Evolutionary conservation across 2,329 filamentous ascomycete genomes (phyloP), one percentile per base, ranked within the genome.

Genomic region (Xylaria sp.): DNA sequence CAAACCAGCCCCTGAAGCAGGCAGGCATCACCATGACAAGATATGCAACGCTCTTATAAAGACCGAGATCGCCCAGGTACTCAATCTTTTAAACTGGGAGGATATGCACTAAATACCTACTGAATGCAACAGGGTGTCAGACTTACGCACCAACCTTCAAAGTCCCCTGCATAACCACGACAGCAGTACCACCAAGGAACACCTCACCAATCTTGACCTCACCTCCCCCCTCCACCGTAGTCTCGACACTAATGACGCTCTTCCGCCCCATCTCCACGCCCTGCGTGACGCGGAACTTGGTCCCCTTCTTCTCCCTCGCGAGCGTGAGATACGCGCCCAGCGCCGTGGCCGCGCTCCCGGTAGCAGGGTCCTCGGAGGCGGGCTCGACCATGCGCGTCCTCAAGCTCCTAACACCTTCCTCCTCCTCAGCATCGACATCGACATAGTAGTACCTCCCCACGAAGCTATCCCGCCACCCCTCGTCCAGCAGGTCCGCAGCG

Each of bases 201-300:
- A 77, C 55, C n/a, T 75, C 68, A 36, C 61, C 68, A 39, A 77
- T 31, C 58, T 66, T 56, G 3, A 71, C 3, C 22, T 57, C 36
- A 3, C 36, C 64, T 10, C 51, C 54, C 27, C 31, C 36, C n/a
- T 49, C 55, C n/a, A 67, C 3, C 44, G 55, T 73, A 61, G 85
- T 79, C 62, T 84, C 80, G 39, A 87, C 82, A 44, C 76, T 72
- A 54, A 87, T 87, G 55, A 83, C 79, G 72, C 86, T 88, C 75
- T 79, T 79, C 69, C 88, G 78, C 5, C 88, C 89, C 86, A 91
- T 90, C 78, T 92, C 89, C 10, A 90, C 87, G 0, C 89, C 90
- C 78, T 92, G 89, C 65, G 85, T 85, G 68, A 91, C 79, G 64
- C 83, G 80, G 70, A 86, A 89, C 61, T 76, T 79, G 50, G 45